Percentiles rank a stretch among this genome's conserved stretches.
Conservation (phyloP, 1,284 basidiomycete species). For the Ceratobasidium sp. region DNA sequence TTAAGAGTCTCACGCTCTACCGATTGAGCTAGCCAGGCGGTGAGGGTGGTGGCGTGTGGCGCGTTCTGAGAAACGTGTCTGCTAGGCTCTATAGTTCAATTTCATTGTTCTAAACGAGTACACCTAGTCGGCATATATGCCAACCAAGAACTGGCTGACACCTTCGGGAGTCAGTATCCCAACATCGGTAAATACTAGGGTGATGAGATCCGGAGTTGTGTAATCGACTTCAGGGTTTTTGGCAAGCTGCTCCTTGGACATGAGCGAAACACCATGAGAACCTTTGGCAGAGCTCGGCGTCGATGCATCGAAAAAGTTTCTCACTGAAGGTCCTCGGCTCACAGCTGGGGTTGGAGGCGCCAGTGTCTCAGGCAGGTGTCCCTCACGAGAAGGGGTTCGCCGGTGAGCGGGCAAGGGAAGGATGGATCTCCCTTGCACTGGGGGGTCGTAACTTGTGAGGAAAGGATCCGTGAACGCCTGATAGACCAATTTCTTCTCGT, state of each 20-base stretch:
- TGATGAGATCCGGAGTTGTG: slow-evolving; percentile 88
- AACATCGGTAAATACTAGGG: slow-evolving; percentile 89
- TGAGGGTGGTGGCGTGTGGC: too few species aligned
- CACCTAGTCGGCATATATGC: slow-evolving; percentile 66
- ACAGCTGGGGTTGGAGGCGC: slow-evolving; percentile 20
- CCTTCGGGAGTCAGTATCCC: slow-evolving; percentile 91
- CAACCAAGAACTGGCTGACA: slow-evolving; percentile 88
- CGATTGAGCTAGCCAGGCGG: slow-evolving; percentile 38
- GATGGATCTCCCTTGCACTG: slow-evolving; percentile 22
- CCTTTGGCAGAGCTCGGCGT: slow-evolving; percentile 27
- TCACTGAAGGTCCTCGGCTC: slow-evolving; percentile 7
- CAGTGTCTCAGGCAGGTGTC: background rate
- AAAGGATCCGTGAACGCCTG: slow-evolving; percentile 16
- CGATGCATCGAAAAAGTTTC: slow-evolving; percentile 18
- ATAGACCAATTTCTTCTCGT: slow-evolving; percentile 15
- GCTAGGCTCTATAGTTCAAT: background rate
- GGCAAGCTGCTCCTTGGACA: slow-evolving; percentile 75
- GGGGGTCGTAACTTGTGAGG: slow-evolving; percentile 19
- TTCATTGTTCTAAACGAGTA: background rate
- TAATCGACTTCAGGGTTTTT: slow-evolving; percentile 83
- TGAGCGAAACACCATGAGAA: slow-evolving; percentile 44
- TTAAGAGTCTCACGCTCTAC: slow-evolving; percentile 39
- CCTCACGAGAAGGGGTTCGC: slow-evolving; percentile 20
- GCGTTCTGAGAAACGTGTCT: too few species aligned
- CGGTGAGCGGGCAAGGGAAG: slow-evolving; percentile 19